A percentile compares a stretch with the other conserved stretches of the same genome.
These are phyloP conservation scores for Moricandia arvensis DNA, from an alignment of 345 rosid species.

Conservation along the genomic window DNA sequence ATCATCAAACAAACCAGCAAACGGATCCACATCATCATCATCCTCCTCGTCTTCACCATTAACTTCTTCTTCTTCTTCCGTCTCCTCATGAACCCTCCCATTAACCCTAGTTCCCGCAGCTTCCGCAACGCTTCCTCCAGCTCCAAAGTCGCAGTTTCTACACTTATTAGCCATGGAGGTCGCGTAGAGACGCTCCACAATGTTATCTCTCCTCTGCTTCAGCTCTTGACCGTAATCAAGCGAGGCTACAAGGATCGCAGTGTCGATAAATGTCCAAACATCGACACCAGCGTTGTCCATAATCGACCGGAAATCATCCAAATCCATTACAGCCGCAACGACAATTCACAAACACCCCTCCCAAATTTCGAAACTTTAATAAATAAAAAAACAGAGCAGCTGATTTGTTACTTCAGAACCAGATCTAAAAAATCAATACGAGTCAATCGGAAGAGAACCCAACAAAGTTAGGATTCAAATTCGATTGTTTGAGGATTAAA, in stretches of 20 bases:
- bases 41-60: conserved; percentile 39
- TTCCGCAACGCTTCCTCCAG: conserved; percentile 25
- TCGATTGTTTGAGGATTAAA: neutral
- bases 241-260: conserved; percentile 79
- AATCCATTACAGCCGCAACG: conserved; percentile 67
- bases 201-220: conserved; percentile 69
- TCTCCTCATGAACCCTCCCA: conserved; percentile 39
- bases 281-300: conserved; percentile 84
- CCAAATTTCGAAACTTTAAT: conserved; percentile 6
- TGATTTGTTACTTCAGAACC: conserved; percentile 21
- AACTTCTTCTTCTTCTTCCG: conserved; percentile 35
- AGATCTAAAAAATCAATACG: conserved; percentile 38
- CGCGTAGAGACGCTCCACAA: conserved; percentile 79
- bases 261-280: conserved; percentile 87
- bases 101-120: conserved; percentile 39
- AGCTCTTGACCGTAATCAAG: conserved; percentile 64
- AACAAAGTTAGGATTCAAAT: neutral
- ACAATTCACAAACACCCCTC: neutral
- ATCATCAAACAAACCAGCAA: conserved; percentile 90
- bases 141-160: conserved; percentile 58
- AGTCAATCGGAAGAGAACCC: conserved; percentile 13
- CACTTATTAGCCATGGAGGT: conserved; percentile 54
- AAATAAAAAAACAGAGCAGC: conserved; percentile 21
- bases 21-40: conserved; percentile 73
- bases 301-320: conserved; percentile 76